phyloP scores from a whole-genome alignment of 495 filamentous ascomycete species.

The Aspergillus bertholletiae region DNA sequence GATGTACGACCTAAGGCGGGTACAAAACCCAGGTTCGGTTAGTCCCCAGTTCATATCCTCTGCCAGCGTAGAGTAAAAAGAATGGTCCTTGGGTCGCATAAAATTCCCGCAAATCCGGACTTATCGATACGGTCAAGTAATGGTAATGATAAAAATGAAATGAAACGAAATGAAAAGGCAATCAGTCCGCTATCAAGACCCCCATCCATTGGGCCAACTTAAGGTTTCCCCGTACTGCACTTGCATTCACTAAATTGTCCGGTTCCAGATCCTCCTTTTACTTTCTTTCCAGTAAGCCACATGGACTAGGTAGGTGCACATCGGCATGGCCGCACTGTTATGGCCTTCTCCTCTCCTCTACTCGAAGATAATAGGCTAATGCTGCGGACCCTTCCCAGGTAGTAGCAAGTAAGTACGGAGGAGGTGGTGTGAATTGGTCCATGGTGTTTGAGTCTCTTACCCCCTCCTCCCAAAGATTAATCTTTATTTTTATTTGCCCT shows the following conservation, averaged over 20 bases:
- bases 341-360: neutral
- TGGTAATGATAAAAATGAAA: neutral
- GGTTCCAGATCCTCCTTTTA: neutral
- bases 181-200: neutral
- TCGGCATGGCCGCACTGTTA: neutral
- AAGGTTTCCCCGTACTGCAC: slow-evolving; percentile 1
- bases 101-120: slow-evolving; percentile 4
- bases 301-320: neutral
- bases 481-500: neutral
- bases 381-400: neutral
- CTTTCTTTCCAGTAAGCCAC: neutral
- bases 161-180: neutral
- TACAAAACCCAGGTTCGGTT: neutral
- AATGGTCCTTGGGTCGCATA: neutral
- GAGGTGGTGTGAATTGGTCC: neutral
- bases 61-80: too few relatives aligned
- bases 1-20: neutral
- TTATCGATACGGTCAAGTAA: slow-evolving; percentile 6
- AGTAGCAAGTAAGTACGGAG: neutral
- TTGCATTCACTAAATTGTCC: neutral
- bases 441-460: neutral
- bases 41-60: neutral
- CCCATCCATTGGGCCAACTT: neutral
- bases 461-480: neutral
- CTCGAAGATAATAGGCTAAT: neutral